phyloP scores from a whole-genome alignment of 169 alveolate species.

The Plasmodium adleri region DNA sequence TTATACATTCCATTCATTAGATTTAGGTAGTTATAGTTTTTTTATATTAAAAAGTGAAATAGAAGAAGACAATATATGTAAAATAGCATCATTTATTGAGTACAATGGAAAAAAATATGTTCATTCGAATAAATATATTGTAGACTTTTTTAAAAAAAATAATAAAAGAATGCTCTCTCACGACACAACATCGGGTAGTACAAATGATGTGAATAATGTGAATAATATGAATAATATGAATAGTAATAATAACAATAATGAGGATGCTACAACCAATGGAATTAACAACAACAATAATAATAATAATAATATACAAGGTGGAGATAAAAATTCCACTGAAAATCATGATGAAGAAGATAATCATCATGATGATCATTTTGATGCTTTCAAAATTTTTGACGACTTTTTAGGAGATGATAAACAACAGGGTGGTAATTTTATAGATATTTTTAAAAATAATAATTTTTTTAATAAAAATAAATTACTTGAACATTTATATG shows the following conservation, averaged over 20 bases:
- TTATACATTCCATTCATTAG: constrained; percentile 59
- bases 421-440: constrained; percentile 25
- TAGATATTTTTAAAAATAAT: constrained; percentile 61
- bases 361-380: constrained; percentile 14
- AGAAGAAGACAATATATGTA: constrained; percentile 60
- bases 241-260: background rate
- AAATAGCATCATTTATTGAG: constrained; percentile 55
- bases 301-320: background rate
- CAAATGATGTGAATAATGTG: background rate
- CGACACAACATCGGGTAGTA: background rate
- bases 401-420: constrained; percentile 45
- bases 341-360: background rate
- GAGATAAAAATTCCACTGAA: background rate
- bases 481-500: constrained; percentile 41
- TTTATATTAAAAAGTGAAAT: constrained; percentile 54
- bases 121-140: constrained; percentile 36
- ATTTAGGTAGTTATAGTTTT: constrained; percentile 41
- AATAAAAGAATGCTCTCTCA: constrained; percentile 49
- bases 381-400: constrained; percentile 43
- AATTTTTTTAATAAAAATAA: constrained; percentile 23
- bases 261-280: no score
- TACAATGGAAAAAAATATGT: constrained; percentile 68
- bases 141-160: constrained; percentile 54
- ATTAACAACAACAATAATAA: background rate
- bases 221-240: background rate